Evolutionary conservation across 352 stramenopile species (phyloP).

Genomic region (Hyaloperonospora arabidopsidis): DNA sequence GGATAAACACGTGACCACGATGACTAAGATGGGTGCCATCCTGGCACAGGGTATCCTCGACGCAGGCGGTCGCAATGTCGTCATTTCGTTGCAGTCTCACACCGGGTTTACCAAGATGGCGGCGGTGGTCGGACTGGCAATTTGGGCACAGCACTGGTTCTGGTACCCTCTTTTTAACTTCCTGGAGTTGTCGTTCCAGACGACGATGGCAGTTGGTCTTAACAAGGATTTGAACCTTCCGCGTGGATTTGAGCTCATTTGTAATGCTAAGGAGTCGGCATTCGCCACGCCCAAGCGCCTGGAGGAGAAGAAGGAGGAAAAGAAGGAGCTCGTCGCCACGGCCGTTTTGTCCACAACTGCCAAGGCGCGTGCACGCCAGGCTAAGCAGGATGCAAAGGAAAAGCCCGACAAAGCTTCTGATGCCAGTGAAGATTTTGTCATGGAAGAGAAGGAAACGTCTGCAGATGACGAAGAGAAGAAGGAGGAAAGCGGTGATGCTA

Average conservation of each 20-base stretch:
- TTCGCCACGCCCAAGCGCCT: constrained; percentile 98
- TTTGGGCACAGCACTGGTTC: constrained; percentile 99
- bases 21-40: constrained; percentile 99
- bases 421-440: constrained; percentile 43
- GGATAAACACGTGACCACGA: constrained; percentile 97
- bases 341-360: constrained; percentile 96
- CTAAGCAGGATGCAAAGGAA: constrained; percentile 87
- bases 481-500: constrained; percentile 34
- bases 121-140: constrained; percentile 90
- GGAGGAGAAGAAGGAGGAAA: constrained; percentile 98
- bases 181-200: constrained; percentile 93
- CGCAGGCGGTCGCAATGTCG: constrained; percentile 95
- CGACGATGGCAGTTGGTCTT: constrained; percentile 93
- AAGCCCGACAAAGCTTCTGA: constrained; percentile 48
- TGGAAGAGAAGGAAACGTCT: constrained; percentile 39
- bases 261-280: constrained; percentile 90
- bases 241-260: constrained; percentile 90
- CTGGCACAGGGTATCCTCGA: constrained; percentile 96
- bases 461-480: constrained; percentile 45
- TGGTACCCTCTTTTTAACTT: constrained; percentile 99
- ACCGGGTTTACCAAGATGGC: constrained; percentile 98
- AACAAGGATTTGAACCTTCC: constrained; percentile 98
- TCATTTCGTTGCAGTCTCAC: constrained; percentile 92
- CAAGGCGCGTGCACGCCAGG: constrained; percentile 91
- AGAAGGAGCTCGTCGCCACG: constrained; percentile 96